Evolutionary conservation across 1,284 basidiomycete genomes (phyloP), one percentile per base, ranked within the genome.

Genomic region (Bjerkandera adusta): DNA sequence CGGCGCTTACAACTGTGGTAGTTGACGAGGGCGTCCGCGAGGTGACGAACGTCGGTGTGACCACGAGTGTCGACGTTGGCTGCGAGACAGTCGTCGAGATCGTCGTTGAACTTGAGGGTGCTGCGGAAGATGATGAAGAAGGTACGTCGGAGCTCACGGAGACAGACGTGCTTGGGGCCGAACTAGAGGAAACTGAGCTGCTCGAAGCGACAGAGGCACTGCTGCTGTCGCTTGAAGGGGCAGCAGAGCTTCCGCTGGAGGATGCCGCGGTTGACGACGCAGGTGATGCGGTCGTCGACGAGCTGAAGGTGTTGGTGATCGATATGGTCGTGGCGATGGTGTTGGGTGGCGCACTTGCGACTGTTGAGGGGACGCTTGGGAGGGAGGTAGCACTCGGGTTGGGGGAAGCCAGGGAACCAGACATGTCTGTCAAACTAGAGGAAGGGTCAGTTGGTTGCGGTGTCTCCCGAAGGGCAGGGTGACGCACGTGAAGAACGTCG

Each of bases 401-500:
- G 16, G 78, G 73, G 4, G 68, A 65, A 10, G 66, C 53, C 56
- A 80, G 73, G 21, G 76, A 77, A 38, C 84, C 84, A 7, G 68
- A 68, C 83, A 86, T 84, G 30, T 69, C 68, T 30, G 68, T 60
- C 22, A 86, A 67, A 7, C 79, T 85, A 52, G 16, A 30, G 18
- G 40, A 22, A 13, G 2, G 26, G 49, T 34, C 36, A 5, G 30
- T 29, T 4, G 2, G 33, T 13, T 10, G 29, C 1, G 26, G 2
- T 24, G 10, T 21, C 24, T n/a, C 20, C 22, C 43, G 11, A 37
- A 22, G 10, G 12, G 33, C 11, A 24, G 18, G 15, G 6, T 30
- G 3, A 64, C 75, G 27, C 48, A 81, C 81, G 57, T 58, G 67
- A 87, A 86, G 52, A 67, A 70, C 0, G 73, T 70, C 1, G 83